phyloP scores from a whole-genome alignment of 495 filamentous ascomycete species.

The Neurospora africana region DNA sequence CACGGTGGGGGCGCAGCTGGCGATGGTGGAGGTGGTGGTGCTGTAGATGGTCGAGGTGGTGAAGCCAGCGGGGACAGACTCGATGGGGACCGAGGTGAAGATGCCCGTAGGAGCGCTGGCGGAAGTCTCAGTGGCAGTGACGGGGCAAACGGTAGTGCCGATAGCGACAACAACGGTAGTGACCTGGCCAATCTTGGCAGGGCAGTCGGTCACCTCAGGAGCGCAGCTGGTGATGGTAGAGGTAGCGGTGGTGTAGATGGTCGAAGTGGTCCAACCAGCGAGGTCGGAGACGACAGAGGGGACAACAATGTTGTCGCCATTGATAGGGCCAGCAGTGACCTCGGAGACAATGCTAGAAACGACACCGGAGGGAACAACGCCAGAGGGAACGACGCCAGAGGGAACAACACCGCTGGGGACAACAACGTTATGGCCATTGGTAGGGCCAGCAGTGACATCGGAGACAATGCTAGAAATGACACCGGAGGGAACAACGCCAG shows the following conservation, averaged over 20 bases:
- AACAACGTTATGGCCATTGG: not conserved
- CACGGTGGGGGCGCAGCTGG: constrained; percentile 47
- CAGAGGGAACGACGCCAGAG: not conserved
- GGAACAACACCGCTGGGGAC: not conserved
- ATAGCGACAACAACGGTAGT: constrained; percentile 28
- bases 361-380: not conserved
- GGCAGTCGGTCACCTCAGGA: constrained; percentile 48
- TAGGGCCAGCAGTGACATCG: not conserved
- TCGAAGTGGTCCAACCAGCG: constrained; percentile 15
- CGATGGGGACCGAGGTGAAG: constrained; percentile 4
- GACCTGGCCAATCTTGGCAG: constrained; percentile 14
- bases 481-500: not conserved
- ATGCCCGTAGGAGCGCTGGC: constrained; percentile 1
- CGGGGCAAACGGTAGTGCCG: constrained; percentile 36
- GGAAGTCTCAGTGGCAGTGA: constrained; percentile 23
- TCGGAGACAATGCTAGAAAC: not conserved
- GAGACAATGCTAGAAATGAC: not conserved
- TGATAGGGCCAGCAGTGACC: not conserved
- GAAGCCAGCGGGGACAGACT: constrained; percentile 7
- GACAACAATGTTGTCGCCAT: not conserved
- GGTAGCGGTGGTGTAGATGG: constrained; percentile 42
- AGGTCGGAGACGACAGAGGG: not conserved
- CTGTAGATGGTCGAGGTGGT: constrained; percentile 35
- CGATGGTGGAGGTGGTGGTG: constrained; percentile 46
- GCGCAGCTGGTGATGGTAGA: constrained; percentile 50